Conservation (phyloP, 441 rosid genomes). For the Corymbia citriodora region DNA sequence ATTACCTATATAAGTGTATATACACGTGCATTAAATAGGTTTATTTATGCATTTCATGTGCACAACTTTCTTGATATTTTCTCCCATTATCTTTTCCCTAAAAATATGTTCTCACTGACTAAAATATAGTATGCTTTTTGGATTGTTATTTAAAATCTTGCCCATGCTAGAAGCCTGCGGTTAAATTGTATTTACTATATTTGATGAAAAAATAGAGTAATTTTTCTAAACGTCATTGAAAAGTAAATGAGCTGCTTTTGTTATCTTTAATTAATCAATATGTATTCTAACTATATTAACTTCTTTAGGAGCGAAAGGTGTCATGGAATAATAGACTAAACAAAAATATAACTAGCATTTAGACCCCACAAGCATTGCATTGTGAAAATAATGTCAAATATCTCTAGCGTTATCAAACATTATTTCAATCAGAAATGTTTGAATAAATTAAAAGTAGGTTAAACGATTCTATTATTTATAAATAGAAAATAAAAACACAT, state of each 20-base stretch:
- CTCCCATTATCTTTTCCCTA: accelerated
- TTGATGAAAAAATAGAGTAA: not conserved
- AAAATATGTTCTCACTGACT: accelerated
- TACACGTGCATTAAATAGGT: not conserved
- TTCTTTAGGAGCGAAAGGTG: not conserved
- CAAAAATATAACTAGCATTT: not conserved
- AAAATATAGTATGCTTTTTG: not conserved
- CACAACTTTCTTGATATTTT: not conserved
- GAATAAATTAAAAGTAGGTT: not conserved
- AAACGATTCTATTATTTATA: not conserved
- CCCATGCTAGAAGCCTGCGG: accelerated
- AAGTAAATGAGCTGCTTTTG: not conserved
- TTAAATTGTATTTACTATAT: not conserved
- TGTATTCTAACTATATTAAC: not conserved
- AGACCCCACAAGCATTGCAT: not conserved
- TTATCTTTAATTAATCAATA: no score
- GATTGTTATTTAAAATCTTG: not conserved
- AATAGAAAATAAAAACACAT: not conserved
- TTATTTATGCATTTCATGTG: not conserved
- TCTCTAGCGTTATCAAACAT: not conserved
- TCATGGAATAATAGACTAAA: not conserved
- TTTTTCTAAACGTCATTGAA: not conserved
- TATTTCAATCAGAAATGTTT: not conserved
- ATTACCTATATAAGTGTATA: accelerated
- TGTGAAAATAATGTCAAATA: not conserved